Evolutionary conservation across 2,329 filamentous ascomycete genomes (phyloP).

Genomic region (Pseudogymnoascus sp.): DNA sequence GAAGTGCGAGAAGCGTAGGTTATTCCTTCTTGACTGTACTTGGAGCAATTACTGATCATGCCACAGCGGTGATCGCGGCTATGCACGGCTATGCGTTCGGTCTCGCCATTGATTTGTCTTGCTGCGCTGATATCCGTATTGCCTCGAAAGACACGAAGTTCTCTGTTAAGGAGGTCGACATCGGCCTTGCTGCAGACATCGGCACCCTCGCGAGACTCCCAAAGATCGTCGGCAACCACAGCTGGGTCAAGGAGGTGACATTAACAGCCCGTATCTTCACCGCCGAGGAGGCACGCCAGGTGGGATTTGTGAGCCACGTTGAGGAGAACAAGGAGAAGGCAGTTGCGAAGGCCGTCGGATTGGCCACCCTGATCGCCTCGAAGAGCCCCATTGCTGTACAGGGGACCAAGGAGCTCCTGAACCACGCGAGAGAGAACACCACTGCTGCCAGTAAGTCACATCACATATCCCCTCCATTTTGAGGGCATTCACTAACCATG

Average conservation of each 20-base stretch:
- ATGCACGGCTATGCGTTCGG: slow-evolving; percentile 73
- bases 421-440: slow-evolving; percentile 69
- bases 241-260: slow-evolving; percentile 74
- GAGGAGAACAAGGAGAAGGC: slow-evolving; percentile 53
- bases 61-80: slow-evolving; percentile 65
- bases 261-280: slow-evolving; percentile 62
- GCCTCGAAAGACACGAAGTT: slow-evolving; percentile 51
- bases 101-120: slow-evolving; percentile 65
- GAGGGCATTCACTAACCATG: slow-evolving; percentile 9
- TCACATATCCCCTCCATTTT: slow-evolving; percentile 18
- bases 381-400: slow-evolving; percentile 87
- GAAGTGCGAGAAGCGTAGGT: slow-evolving; percentile 76
- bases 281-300: slow-evolving; percentile 57
- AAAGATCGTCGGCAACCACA: slow-evolving; percentile 59
- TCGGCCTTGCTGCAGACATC: slow-evolving; percentile 71
- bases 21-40: background rate
- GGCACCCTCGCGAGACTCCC: slow-evolving; percentile 66
- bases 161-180: slow-evolving; percentile 74
- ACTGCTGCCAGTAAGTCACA: slow-evolving; percentile 69
- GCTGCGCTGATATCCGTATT: slow-evolving; percentile 63
- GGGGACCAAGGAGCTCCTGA: slow-evolving; percentile 79
- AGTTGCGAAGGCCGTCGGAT: slow-evolving; percentile 50
- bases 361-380: slow-evolving; percentile 56
- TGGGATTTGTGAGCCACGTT: slow-evolving; percentile 62
- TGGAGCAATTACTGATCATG: background rate